Base-by-base conservation (phyloP, 2,329 filamentous ascomycete species). In the Sarocladium brachiariae region DNA sequence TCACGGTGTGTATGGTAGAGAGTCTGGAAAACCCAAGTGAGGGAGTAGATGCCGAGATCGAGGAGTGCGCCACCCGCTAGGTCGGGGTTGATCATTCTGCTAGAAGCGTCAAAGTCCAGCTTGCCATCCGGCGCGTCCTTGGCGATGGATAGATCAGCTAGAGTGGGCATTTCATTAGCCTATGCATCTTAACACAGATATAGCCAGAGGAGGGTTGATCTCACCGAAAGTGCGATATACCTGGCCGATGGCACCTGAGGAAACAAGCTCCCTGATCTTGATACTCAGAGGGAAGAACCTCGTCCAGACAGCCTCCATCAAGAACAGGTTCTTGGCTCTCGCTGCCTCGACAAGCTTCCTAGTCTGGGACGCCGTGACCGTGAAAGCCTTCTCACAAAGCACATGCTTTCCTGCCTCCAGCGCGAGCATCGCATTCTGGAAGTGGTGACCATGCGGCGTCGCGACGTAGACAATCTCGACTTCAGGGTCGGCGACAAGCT, bases 301-400 rank as follows among this genome's bases (percentile, higher is more conserved):
- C 31, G 89, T 95, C 90, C 89, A 95, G 18, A 95, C 88, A 38
- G 88, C 88, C 69, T 92, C 87, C 86, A 91, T 90, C 54, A 92
- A 70, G 74, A 87, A 86, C 58, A 89, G 63, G 53, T 80, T 78
- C 75, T 89, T 92, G 61, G 80, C 76, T 64, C 73, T 79, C 6
- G 90, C 90, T 53, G 80, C 83, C 55, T 84, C 80, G 48, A 84
- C 78, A 23, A 96, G 75, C 64, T 82, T 82, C 67, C 80, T 81
- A 21, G 86, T 74, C 69, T 96, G 90, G 9, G 81, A 74, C 2
- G 86, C 89, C 56, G 86, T 95, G 55, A 92, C 87, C 1, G 89
- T 95, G 60, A 96, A 84, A 0, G 90, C 81, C 75, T 96, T 96
- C 69, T 96, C 90, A 67, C 89, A 95, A 30, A 96, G 78, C 25